Evolutionary conservation across 768 basidiomycete species (phyloP).

Genomic region (Macrolepiota albuminosa): DNA sequence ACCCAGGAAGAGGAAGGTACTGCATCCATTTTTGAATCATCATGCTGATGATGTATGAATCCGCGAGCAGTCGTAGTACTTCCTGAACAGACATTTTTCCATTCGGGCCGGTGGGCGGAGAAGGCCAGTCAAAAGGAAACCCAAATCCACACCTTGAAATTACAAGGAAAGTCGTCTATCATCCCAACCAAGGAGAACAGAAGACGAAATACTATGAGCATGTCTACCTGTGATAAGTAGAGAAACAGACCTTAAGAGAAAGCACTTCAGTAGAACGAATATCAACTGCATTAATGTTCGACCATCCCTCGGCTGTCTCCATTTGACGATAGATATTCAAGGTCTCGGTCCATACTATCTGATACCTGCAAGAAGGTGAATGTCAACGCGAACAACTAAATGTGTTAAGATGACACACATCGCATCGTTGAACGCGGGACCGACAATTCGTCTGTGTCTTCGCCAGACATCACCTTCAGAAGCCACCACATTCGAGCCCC

Average conservation of each 20-base stretch:
- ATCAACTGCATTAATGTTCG: conserved; percentile 8
- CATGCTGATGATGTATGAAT: conserved; percentile 15
- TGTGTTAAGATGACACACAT: conserved; percentile 21
- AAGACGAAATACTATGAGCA: neutral
- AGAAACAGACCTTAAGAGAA: conserved; percentile 1
- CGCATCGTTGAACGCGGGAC: conserved; percentile 37
- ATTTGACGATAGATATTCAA: conserved; percentile 26
- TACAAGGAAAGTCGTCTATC: conserved; percentile 35
- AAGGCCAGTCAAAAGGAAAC: conserved; percentile 33
- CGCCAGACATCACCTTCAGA: conserved; percentile 37
- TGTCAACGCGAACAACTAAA: neutral
- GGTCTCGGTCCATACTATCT: conserved; percentile 29
- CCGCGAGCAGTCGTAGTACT: conserved; percentile 28
- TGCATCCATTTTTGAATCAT: conserved; percentile 7
- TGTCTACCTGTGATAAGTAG: neutral
- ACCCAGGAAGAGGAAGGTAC: conserved; percentile 12
- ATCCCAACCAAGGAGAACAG: conserved; percentile 20
- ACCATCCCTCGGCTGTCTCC: conserved; percentile 24
- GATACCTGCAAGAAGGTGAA: conserved; percentile 19
- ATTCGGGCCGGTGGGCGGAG: conserved; percentile 29
- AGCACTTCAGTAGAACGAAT: conserved; percentile 10
- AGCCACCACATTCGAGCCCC: conserved; percentile 6
- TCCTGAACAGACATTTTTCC: conserved; percentile 33
- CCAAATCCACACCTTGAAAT: conserved; percentile 43
- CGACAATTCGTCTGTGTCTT: conserved; percentile 37